These are phyloP conservation scores for Colletotrichum filicis DNA, from an alignment of 2,329 filamentous ascomycete species.

Conservation along the genomic window DNA sequence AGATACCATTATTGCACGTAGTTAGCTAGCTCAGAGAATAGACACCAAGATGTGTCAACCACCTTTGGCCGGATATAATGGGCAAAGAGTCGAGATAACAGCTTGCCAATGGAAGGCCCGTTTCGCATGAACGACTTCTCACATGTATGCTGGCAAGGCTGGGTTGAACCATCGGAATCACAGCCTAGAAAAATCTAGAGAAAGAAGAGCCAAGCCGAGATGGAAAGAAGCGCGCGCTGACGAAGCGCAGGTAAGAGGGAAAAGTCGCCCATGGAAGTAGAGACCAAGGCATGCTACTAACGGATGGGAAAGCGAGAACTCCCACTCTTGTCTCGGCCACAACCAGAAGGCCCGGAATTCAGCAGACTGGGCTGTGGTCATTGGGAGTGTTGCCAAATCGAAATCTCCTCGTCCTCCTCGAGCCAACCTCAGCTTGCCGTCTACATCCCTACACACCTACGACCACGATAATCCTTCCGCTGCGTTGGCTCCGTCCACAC, in stretches of 20 bases:
- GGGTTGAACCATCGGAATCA: not conserved
- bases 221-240: not conserved
- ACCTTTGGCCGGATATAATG: no score
- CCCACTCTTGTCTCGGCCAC: not conserved
- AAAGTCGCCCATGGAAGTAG: no score
- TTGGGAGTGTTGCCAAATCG: no score
- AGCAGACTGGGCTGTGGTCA: not conserved
- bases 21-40: constrained; percentile 7
- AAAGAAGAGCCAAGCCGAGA: not conserved
- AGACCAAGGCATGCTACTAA: no score
- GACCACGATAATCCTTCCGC: not conserved
- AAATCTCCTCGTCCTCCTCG: not conserved
- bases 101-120: not conserved
- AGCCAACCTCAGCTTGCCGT: not conserved
- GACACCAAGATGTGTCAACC: not conserved
- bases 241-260: no score
- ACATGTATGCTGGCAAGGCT: not conserved
- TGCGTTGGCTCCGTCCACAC: not conserved
- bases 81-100: not conserved
- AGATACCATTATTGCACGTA: constrained; percentile 24
- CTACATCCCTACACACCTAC: not conserved
- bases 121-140: not conserved
- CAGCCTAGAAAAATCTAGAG: no score
- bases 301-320: no score
- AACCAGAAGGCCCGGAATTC: not conserved